Evolutionary conservation across 2,329 filamentous ascomycete species (phyloP), one percentile per base, ranked within the genome.

Genomic region (Cordyceps javanica): DNA sequence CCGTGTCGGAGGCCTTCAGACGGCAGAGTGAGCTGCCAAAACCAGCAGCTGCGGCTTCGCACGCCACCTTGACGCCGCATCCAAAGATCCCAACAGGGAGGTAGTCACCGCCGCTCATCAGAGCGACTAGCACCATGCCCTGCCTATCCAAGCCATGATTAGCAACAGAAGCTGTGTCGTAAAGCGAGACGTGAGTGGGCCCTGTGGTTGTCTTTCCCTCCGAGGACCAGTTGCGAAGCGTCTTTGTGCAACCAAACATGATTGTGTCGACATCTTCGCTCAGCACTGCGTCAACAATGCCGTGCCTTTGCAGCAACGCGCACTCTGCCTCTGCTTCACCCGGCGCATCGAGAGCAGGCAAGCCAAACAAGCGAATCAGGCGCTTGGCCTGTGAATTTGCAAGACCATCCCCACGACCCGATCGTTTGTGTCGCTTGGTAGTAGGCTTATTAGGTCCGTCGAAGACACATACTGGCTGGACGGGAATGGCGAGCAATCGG

Each of bases 311-410:
- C 3, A 99, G 73, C 16, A 94, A 74, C 0, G 94, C 94, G 63
- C 94, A 99, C 73, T 99, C 94, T 1, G 94, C 94, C 70, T 99
- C 94, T 3, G 93, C 94, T 69, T 99, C 94, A 10, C 94, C 94
- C 0, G 93, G 94, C 6, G 94, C 94, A 66, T 91, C 85, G 70
- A 97, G 91, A 50, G 83, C 82, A 1, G 86, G 82, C 67, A 96
- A 95, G 1, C 89, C 91, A 70, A 97, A 97, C 1, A 94, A 77
- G 51, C 87, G 85, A 48, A 97, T 85, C 5, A 97, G 74, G 49
- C 88, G 85, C 72, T 96, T 97, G 1, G 90, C 91, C 60, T 91
- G 83, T 45, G 89, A 85, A 38, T 85, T 84, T 61, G 90, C 80
- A 59, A 91, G 76, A 57, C 82, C 79, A 67, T 87, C 82, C 52